Percentiles rank a stretch among this genome's conserved stretches.
Evolutionary conservation across 2,329 filamentous ascomycete species (phyloP).

Genomic region (Pyrenophora tritici-repentis): DNA sequence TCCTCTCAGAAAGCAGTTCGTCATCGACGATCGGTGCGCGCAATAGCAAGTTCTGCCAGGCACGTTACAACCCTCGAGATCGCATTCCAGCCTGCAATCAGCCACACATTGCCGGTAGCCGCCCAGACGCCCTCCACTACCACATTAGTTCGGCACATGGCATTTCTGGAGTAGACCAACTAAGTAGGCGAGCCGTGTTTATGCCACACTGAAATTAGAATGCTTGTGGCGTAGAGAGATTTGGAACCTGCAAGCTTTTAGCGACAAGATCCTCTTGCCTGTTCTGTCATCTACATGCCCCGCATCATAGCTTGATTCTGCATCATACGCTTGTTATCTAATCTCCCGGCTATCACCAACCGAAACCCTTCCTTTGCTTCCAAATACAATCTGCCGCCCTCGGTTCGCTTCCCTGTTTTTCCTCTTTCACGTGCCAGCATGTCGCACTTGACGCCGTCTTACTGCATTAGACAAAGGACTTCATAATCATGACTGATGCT

Average conservation of each 20-base stretch:
- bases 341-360: neutral
- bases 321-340: neutral
- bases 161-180: neutral
- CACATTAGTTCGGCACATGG: constrained; percentile 4
- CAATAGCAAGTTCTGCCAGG: constrained; percentile 11
- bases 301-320: neutral
- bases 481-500: too few relatives aligned
- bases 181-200: neutral
- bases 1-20: neutral
- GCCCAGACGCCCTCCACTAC: neutral
- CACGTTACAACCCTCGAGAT: constrained; percentile 6
- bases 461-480: too few relatives aligned
- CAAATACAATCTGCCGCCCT: neutral
- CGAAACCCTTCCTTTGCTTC: too few relatives aligned
- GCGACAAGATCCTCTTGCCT: neutral
- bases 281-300: neutral
- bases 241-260: constrained; percentile 2
- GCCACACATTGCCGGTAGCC: constrained; percentile 5
- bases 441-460: too few relatives aligned
- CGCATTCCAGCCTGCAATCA: constrained; percentile 10
- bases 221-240: neutral
- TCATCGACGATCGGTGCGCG: constrained; percentile 10
- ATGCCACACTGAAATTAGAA: neutral
- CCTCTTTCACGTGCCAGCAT: too few relatives aligned
- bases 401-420: neutral